Evolutionary conservation across 345 rosid genomes (phyloP).

Genomic region (Salix exigua): DNA sequence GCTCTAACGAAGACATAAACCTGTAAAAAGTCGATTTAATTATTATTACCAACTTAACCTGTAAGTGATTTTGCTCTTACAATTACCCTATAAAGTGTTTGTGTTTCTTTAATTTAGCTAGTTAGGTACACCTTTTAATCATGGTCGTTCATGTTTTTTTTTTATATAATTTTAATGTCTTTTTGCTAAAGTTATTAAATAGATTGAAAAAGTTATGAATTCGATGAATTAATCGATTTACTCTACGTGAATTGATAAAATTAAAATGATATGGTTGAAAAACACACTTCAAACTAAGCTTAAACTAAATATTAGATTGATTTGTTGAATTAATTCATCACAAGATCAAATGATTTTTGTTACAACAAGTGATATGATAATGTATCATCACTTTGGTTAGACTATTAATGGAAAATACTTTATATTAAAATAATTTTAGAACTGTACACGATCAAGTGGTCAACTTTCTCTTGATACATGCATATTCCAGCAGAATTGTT

Average conservation of each 20-base stretch:
- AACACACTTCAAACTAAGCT: too few relatives aligned
- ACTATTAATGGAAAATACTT: neutral
- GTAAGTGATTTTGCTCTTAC: neutral
- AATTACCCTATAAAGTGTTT: neutral
- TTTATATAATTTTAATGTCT: neutral
- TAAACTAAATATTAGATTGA: too few relatives aligned
- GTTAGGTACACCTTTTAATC: neutral
- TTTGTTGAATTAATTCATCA: too few relatives aligned
- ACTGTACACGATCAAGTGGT: neutral
- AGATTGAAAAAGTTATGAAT: too few relatives aligned
- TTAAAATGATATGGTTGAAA: too few relatives aligned
- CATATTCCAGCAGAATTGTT: neutral
- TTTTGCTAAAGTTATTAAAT: neutral
- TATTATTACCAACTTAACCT: neutral
- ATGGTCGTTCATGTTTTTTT: neutral
- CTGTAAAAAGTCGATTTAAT: conserved; percentile 14
- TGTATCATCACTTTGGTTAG: too few relatives aligned
- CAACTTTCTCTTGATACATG: neutral
- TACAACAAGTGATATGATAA: too few relatives aligned
- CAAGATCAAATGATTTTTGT: too few relatives aligned
- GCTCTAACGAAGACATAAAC: conserved; percentile 29
- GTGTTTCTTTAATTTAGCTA: neutral
- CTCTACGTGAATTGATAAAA: too few relatives aligned
- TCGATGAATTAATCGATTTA: too few relatives aligned
- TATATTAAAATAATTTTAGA: neutral